Evolutionary conservation across 1,284 basidiomycete genomes (phyloP), one percentile per base, ranked within the genome.

Genomic region (Sporisorium sorghi): DNA sequence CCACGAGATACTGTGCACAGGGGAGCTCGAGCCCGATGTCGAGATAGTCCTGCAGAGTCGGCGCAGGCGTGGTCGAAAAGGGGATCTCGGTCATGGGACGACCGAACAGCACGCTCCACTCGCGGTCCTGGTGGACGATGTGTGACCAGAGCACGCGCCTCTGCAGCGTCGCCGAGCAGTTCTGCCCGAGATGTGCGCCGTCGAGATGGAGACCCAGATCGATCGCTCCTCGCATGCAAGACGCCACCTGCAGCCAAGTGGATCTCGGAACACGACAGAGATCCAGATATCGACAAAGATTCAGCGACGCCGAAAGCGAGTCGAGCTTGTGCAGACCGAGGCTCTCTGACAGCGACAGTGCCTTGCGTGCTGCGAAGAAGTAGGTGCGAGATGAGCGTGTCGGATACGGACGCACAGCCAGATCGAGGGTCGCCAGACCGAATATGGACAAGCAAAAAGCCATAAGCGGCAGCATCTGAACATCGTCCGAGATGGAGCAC

Each of bases 1-100:
- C 52, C 9, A 72, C 69, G 7, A 72, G 59, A 40, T 72, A 72
- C 40, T 72, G 69, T 11, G 69, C 63, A 17, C 69, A 72, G 5
- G 69, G 39, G 8, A 63, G 43, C n/a, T 72, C 63, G n/a, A 72
- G 63, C 8, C 69, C 69, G 17, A 28, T 14, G n/a, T 32, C 52
- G 24, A 72, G 30, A 24, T 72, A 72, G 46, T 67, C 69, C 47
- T 67, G 47, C 1, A 72, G 51, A 5, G 69, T 54, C 24, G 69
- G 63, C 11, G 24, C 35, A 7, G 69, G 63, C 8, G 69, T 72
- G 8, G 61, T 62, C 15, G 63, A 66, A 42, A 67, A 66, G 0
- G 69, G 69, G 19, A 72, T 72, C 51, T 72, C 69, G 21, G 63
- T 72, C 69, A 72, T 72, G 1, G 69, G 69, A 11, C 69, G 44